Evolutionary conservation across 176 grass and related monocot species (phyloP), one percentile per base, ranked within the genome.

Genomic region (Microstegium vimineum): DNA sequence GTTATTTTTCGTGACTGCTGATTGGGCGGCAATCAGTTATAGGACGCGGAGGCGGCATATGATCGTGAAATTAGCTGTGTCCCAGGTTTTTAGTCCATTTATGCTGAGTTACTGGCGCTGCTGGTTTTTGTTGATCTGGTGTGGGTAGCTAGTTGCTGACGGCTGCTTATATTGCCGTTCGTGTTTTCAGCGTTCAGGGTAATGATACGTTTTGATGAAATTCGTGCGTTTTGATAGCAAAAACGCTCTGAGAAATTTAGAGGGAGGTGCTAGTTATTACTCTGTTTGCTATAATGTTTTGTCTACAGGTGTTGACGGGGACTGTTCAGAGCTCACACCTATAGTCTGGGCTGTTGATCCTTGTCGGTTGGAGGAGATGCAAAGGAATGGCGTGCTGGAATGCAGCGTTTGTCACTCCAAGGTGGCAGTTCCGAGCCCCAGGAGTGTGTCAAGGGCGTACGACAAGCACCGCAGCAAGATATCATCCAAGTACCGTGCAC

Each of bases 381-480:
- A 95, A 73, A 97, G 86, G 83, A 97, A 93, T 72, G 94, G 94
- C 57, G 52, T 81, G 64, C 45, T 97, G 81, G 94, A 93, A 82
- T 97, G 94, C 86, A 97, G 65, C 32, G 88, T 87, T 34, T 97
- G 94, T 65, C 91, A 47, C 85, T 97, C 94, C 49, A 93, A 89
- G 83, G 82, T 97, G 80, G 86, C 84, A n/a, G 86, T 79, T 22
- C 83, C 84, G 1, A 93, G 89, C 77, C 89, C 94, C 28, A 93
- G 91, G 76, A 97, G 89, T 51, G 78, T 91, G 64, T 97, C 94
- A 4, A 97, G 86, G 81, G 94, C 94, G 35, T 93, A 97, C 10
- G 94, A 97, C 83, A 97, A 90, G 89, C 89, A 97, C 73, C 86
- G 82, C 30, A 87, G 64, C 88, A 97, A 97, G 84, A 89, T 97